Conservation (phyloP, 2,329 filamentous ascomycete genomes). For the Nothophoma quercina region DNA sequence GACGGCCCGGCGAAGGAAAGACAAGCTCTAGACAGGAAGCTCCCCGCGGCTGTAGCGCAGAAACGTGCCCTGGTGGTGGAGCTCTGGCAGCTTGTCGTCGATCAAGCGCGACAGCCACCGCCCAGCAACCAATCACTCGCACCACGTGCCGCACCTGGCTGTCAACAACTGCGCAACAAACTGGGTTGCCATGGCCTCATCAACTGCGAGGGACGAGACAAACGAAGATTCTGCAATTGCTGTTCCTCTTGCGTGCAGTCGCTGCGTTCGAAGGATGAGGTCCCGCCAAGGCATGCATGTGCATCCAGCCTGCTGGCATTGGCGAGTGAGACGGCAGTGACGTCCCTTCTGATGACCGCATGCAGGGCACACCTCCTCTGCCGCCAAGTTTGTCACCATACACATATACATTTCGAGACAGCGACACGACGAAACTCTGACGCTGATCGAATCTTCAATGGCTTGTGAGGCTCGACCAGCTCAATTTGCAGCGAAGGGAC, state of each 20-base stretch:
- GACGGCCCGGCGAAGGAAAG: conserved; percentile 12
- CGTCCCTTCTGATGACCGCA: conserved; percentile 1
- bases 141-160: conserved; percentile 26
- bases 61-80: conserved; percentile 19
- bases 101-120: conserved; percentile 20
- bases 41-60: conserved; percentile 18
- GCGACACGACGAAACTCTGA: too few relatives aligned
- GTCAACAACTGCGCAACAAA: conserved; percentile 12
- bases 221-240: background rate
- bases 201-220: background rate
- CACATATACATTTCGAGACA: too few relatives aligned
- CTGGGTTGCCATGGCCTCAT: background rate
- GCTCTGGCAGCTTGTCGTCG: conserved; percentile 17
- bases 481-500: too few relatives aligned
- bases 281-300: conserved; percentile 9
- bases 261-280: background rate
- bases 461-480: too few relatives aligned
- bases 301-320: conserved; percentile 8
- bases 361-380: background rate
- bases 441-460: too few relatives aligned
- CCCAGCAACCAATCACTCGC: conserved; percentile 26
- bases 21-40: conserved; percentile 10
- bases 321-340: conserved; percentile 16
- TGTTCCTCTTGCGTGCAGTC: background rate
- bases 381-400: background rate